A percentile compares a stretch with the other conserved stretches of the same genome.
These are phyloP conservation scores for Gaultheria prostrata DNA, from an alignment of 148 eudicot species.

Conservation along the genomic window DNA sequence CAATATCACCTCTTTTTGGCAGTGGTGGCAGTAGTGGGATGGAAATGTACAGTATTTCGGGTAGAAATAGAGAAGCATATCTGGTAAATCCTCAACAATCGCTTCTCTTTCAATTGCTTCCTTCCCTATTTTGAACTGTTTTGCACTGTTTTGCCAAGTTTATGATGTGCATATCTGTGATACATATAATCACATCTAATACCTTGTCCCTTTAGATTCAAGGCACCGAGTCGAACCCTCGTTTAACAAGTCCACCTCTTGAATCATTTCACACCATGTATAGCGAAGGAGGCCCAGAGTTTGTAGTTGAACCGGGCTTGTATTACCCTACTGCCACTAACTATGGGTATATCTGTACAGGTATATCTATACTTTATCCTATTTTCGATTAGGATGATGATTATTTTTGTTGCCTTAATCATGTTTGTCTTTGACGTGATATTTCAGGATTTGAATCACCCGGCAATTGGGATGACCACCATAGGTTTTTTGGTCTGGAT, in stretches of 20 bases:
- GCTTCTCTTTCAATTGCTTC: not conserved
- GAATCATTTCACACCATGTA: slow-evolving; percentile 53
- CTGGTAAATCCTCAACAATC: slow-evolving; percentile 30
- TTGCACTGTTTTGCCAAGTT: not conserved
- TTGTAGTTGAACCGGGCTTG: slow-evolving; percentile 61
- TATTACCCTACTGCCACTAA: slow-evolving; percentile 69
- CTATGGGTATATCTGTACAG: slow-evolving; percentile 83
- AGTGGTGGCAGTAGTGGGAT: slow-evolving; percentile 40
- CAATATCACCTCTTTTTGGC: slow-evolving; percentile 6
- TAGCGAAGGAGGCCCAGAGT: slow-evolving; percentile 60
- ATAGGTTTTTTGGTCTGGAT: slow-evolving; percentile 68
- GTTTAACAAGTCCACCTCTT: slow-evolving; percentile 33
- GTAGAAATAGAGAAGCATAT: slow-evolving; percentile 46
- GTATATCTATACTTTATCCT: slow-evolving; percentile 22
- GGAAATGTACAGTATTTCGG: slow-evolving; percentile 42
- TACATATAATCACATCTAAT: not conserved
- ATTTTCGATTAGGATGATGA: not conserved
- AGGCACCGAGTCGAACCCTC: slow-evolving; percentile 46
- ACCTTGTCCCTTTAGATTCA: slow-evolving; percentile 44
- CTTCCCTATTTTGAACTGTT: not conserved
- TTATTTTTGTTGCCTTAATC: not conserved
- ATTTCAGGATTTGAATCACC: slow-evolving; percentile 64
- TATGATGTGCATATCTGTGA: not conserved
- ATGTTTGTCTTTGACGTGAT: not conserved
- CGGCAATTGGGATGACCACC: slow-evolving; percentile 78